These are phyloP conservation scores for Teunomyces funiuensis DNA, from an alignment of 805 yeast species.

Conservation along the genomic window DNA sequence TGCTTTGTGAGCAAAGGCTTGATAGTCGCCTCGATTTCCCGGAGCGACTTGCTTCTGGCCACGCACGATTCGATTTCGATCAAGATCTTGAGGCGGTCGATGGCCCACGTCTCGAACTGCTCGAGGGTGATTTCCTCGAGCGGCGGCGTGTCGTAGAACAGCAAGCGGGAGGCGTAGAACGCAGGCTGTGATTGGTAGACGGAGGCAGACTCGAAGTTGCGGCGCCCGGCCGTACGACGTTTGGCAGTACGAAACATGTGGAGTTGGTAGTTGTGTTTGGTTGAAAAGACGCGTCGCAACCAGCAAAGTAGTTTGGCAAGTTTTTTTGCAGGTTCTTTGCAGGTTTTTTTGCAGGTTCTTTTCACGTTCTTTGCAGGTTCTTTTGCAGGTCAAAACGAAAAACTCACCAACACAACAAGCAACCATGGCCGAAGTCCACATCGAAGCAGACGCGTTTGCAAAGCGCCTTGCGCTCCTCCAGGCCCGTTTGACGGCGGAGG, in stretches of 20 bases:
- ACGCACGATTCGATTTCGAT: constrained; percentile 79
- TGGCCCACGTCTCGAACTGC: constrained; percentile 94
- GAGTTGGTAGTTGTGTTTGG: neutral
- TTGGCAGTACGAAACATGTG: constrained; percentile 74
- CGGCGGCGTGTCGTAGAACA: constrained; percentile 79
- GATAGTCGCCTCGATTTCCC: constrained; percentile 64
- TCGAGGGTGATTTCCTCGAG: constrained; percentile 83
- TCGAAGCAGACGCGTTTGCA: constrained; percentile 54
- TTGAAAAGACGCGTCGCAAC: neutral
- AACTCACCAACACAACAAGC: neutral
- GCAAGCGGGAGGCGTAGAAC: constrained; percentile 59
- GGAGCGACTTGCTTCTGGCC: constrained; percentile 59
- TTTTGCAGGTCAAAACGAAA: too few species aligned
- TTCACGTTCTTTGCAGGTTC: too few species aligned
- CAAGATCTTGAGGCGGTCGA: constrained; percentile 80
- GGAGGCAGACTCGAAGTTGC: constrained; percentile 49
- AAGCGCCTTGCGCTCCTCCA: constrained; percentile 48
- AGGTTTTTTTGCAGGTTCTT: too few species aligned
- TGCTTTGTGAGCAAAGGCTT: constrained; percentile 63
- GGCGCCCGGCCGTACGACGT: constrained; percentile 71
- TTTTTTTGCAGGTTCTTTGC: too few species aligned
- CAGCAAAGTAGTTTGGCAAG: too few species aligned
- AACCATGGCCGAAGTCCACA: constrained; percentile 59
- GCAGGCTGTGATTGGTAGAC: constrained; percentile 27
- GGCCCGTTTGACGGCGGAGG: constrained; percentile 26